Evolutionary conservation across 805 yeast genomes (phyloP).

Genomic region (Yarrowia deformans): DNA sequence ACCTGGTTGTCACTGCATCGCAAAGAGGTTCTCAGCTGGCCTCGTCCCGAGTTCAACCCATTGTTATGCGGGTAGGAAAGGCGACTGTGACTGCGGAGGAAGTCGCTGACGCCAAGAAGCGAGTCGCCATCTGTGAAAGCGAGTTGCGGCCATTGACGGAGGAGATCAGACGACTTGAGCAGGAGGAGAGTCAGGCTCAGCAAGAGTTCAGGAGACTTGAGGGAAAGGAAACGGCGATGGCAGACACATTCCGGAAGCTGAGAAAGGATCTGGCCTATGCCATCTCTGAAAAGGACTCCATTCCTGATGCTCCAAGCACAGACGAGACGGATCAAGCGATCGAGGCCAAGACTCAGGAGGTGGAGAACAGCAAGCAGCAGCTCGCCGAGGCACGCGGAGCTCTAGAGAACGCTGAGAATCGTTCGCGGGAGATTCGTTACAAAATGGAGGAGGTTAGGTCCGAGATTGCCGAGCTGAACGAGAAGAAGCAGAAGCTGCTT

Average conservation of each 20-base stretch:
- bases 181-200: background rate
- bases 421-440: background rate
- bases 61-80: conserved; percentile 1
- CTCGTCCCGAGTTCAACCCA: too few species aligned
- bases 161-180: background rate
- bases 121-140: background rate
- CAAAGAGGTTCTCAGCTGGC: background rate
- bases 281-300: background rate
- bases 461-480: background rate
- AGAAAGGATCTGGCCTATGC: background rate
- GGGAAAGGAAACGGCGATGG: background rate
- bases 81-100: conserved; percentile 9
- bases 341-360: background rate
- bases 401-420: background rate
- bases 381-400: background rate
- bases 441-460: too few species aligned
- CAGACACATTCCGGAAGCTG: background rate
- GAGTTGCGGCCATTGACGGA: background rate
- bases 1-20: background rate
- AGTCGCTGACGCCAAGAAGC: background rate
- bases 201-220: background rate
- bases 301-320: conserved; percentile 24
- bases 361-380: background rate
- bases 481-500: background rate
- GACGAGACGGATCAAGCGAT: conserved; percentile 22